Percentiles rank a stretch among this genome's conserved stretches.
Conservation (phyloP, 2,329 filamentous ascomycete species). For the Pyrenophora graminea region DNA sequence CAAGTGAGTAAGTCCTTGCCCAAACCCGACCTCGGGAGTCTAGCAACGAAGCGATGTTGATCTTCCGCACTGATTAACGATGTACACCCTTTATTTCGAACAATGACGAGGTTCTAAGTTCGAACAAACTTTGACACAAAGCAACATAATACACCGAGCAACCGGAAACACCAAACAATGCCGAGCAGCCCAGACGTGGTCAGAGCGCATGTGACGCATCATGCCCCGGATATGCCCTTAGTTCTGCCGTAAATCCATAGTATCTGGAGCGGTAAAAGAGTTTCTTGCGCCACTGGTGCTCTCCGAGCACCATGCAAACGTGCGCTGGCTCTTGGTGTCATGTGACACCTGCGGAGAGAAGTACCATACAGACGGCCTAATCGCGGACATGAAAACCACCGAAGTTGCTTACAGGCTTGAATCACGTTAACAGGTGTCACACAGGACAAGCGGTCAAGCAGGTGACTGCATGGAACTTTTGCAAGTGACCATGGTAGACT, state of each 20-base stretch:
- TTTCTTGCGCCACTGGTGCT: background rate
- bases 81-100: no score
- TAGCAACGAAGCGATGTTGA: conserved; percentile 9
- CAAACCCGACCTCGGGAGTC: conserved; percentile 11
- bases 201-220: conserved; percentile 5
- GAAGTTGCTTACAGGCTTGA: conserved; percentile 7
- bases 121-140: background rate
- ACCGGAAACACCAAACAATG: background rate
- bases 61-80: background rate
- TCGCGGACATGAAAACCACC: conserved; percentile 3
- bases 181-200: background rate
- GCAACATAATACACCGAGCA: background rate
- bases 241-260: background rate
- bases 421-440: conserved; percentile 12
- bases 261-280: background rate
- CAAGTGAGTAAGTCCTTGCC: conserved; percentile 4
- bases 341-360: background rate
- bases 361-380: conserved; percentile 3
- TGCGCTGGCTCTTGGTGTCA: background rate
- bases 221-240: background rate
- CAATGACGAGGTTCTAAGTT: background rate
- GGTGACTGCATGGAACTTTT: conserved; percentile 11
- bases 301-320: conserved; percentile 5
- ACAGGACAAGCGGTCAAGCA: conserved; percentile 6
- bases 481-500: conserved; percentile 4